Base-by-base conservation (phyloP, 2,329 filamentous ascomycete genomes). In the Cladophialophora carrionii region DNA sequence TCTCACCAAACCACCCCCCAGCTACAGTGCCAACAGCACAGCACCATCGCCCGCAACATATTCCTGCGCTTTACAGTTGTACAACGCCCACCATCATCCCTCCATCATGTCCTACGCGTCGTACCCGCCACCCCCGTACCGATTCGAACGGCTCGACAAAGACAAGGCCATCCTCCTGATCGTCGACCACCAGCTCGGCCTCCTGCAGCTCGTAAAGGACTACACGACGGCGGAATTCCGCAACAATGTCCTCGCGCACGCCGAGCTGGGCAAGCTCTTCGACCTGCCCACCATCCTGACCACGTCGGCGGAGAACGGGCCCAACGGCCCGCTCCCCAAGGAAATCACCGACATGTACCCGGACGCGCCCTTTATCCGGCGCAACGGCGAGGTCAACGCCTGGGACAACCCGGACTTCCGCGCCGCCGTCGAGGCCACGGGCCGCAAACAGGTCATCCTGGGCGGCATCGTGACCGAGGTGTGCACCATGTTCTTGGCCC, bases 401-500 rank as follows among this genome's bases (percentile, higher is more conserved):
- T 91, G 88, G 90, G 90, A 92, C 73, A 91, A 90, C 71, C 70
- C 82, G 2, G 84, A 89, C 0, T 91, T 92, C 79, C 83, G 83
- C 41, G 80, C 80, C 1, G 89, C 90, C 1, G 82, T 92, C 66
- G 78, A 82, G 68, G 88, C 87, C 1, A 84, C 88, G 3, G 84
- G 84, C 64, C 87, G 86, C 74, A 86, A 82, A 32, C 90, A 92
- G 74, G 79, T 92, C 71, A 89, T 92, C 72, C 76, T 93, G 17
- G 88, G 64, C 26, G 89, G 90, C 7, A 90, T 92, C 71, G 83
- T 85, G 1, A 92, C 90, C 0, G 90, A 92, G 74, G 89, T 92
- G 64, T 91, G 88, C 32, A 52, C 71, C 80, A 82, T 83, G 82
- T 92, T 92, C 80, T 82, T 90, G 5, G 87, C 90, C 0, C 82